Base-by-base conservation (phyloP, 164 flowering plant species). In the Aristolochia contorta region DNA sequence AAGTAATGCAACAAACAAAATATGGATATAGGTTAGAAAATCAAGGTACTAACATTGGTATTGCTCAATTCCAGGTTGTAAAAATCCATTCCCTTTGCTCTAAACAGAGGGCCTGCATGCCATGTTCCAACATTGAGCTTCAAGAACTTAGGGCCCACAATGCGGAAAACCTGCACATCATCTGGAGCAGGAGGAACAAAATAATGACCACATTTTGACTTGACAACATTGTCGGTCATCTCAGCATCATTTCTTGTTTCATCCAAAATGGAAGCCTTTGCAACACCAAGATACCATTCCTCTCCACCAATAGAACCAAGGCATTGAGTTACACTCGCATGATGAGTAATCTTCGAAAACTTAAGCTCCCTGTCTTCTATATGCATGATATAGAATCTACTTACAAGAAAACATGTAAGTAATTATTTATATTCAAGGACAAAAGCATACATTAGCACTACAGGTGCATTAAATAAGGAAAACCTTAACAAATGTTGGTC, bases 41-140 rank as follows among this genome's bases (percentile, higher is more conserved):
- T 19, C 53, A 8, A 51, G 25, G 49, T 48, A 50, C 96, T 86
- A 43, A 89, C 98, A 79, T 92, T 87, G 66, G 98, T 92, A 58
- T 92, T 73, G 70, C 84, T 89, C 49, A 89, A 77, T 66, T 92
- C 98, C 41, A 92, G 67, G 58, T 89, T 92, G 80, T 86, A 89
- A 75, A 92, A 89, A 60, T 85, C 96, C 91, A 87, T 86, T 1
- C 67, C 5, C 43, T 78, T 71, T 0, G 63, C 67, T 67, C 59
- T 70, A 61, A 85, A 89, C 63, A 89, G 60, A 18, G 98, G 98
- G 37, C 98, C 98, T 0, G 97, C 96, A 75, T 92, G 98, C 98
- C 98, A 92, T 46, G 98, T 89, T 68, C 98, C 98, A 4, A 59
- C 65, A 62, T 89, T 63, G 13, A 92, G 87, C 82, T 92, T 92